A percentile compares a stretch with the other conserved stretches of the same genome.
These are phyloP conservation scores for Limonium bicolor DNA, from an alignment of 148 eudicot species.

Conservation along the genomic window DNA sequence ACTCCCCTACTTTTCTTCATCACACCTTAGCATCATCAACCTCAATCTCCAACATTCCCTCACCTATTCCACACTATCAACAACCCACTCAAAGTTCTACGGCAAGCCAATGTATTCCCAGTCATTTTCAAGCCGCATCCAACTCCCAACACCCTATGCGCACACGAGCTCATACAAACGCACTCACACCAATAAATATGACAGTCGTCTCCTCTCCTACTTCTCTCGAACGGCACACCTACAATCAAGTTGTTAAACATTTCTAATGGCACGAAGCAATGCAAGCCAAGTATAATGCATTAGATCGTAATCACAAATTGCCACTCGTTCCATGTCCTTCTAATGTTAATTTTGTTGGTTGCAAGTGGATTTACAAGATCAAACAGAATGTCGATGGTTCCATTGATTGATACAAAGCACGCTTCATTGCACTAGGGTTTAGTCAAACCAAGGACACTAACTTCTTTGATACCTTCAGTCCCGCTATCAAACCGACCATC, in stretches of 20 bases:
- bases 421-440: slow-evolving; percentile 5
- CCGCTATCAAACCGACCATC: not conserved
- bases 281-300: not conserved
- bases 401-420: slow-evolving; percentile 1
- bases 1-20: no score
- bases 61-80: not conserved
- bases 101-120: no score
- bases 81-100: no score
- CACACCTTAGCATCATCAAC: no score
- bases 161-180: not conserved
- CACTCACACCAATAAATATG: not conserved
- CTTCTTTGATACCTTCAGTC: slow-evolving; percentile 1
- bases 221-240: not conserved
- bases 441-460: slow-evolving; percentile 1
- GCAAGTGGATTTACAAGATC: slow-evolving; percentile 3
- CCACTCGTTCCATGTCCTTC: not conserved
- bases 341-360: slow-evolving; percentile 2
- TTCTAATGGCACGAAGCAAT: not conserved
- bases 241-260: not conserved
- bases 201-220: not conserved
- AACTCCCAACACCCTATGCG: not conserved
- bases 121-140: not conserved
- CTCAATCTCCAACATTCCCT: not conserved
- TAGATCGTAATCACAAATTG: not conserved
- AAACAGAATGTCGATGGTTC: not conserved